Conservation (phyloP, 495 filamentous ascomycete species). For the Penicillium lividum region DNA sequence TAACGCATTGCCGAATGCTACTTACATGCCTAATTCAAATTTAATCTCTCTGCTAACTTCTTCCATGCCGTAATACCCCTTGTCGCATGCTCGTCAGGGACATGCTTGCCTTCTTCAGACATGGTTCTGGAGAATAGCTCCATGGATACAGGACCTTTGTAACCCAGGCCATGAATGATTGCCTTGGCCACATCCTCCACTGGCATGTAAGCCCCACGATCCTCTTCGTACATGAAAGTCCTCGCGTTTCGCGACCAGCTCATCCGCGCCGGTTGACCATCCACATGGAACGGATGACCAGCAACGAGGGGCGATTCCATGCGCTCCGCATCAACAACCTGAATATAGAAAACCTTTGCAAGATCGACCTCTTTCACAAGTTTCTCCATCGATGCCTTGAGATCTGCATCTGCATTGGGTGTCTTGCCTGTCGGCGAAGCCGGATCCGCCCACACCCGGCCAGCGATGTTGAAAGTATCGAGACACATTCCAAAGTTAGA, state of each 20-base stretch:
- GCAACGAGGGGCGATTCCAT: constrained; percentile 54
- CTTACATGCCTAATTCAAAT: constrained; percentile 3
- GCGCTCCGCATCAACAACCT: constrained; percentile 69
- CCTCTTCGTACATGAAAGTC: constrained; percentile 66
- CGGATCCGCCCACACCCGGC: constrained; percentile 68
- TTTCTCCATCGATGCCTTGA: constrained; percentile 55
- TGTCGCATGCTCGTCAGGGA: constrained; percentile 61
- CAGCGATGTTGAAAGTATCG: constrained; percentile 77
- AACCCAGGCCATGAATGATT: constrained; percentile 61
- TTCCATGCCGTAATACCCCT: constrained; percentile 60
- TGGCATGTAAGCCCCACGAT: constrained; percentile 67
- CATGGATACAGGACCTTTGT: constrained; percentile 68
- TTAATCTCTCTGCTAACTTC: constrained; percentile 29
- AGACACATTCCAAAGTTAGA: constrained; percentile 73
- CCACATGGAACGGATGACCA: constrained; percentile 62
- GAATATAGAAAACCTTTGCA: constrained; percentile 69
- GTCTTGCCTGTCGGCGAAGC: constrained; percentile 50
- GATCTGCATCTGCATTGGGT: constrained; percentile 55
- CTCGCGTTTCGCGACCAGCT: constrained; percentile 75
- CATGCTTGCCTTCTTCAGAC: constrained; percentile 48
- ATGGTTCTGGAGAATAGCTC: constrained; percentile 65
- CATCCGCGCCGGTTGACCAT: constrained; percentile 66
- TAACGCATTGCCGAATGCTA: neutral
- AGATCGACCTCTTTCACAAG: constrained; percentile 56
- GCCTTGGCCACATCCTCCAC: constrained; percentile 36